These are phyloP conservation scores for Aureococcus anophagefferens DNA, from an alignment of 108 stramenopile genomes.

Conservation along the genomic window DNA sequence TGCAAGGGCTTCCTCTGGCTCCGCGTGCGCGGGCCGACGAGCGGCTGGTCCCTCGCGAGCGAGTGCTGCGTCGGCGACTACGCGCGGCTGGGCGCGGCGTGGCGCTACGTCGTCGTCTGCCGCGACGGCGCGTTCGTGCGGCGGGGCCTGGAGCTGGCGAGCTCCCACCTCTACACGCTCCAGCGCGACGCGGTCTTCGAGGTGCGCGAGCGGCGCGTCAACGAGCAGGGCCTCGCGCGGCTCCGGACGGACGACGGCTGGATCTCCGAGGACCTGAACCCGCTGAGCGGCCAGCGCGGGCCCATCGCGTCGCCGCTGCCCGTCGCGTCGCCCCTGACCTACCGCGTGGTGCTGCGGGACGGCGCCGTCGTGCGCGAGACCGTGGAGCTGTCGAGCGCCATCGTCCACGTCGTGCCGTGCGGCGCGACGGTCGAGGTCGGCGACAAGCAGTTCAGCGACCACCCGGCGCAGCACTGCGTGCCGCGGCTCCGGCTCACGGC, in stretches of 20 bases:
- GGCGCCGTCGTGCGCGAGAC: conserved; percentile 60
- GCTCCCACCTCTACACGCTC: conserved; percentile 47
- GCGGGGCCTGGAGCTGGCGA: conserved; percentile 58
- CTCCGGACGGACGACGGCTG: conserved; percentile 53
- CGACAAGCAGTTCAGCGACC: conserved; percentile 58
- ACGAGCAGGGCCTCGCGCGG: conserved; percentile 59
- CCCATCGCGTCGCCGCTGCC: conserved; percentile 55
- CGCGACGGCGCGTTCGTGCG: conserved; percentile 65
- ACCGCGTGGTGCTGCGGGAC: conserved; percentile 37
- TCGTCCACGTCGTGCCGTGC: conserved; percentile 43
- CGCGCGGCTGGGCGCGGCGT: background rate
- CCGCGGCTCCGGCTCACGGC: conserved; percentile 67
- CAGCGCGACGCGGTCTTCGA: conserved; percentile 56
- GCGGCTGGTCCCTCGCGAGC: background rate
- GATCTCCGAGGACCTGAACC: conserved; percentile 77
- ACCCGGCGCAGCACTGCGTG: conserved; percentile 62
- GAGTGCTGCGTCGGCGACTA: background rate
- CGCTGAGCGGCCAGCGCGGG: conserved; percentile 65
- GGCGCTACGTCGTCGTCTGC: conserved; percentile 35
- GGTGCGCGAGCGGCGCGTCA: conserved; percentile 55
- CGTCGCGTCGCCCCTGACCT: conserved; percentile 55
- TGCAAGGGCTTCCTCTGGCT: background rate
- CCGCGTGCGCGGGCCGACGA: background rate
- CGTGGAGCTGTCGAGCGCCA: conserved; percentile 57
- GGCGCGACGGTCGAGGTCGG: conserved; percentile 48